Evolutionary conservation across 306 rosid species (phyloP), one percentile per base, ranked within the genome.

Genomic region (Astragalus membranaceus): DNA sequence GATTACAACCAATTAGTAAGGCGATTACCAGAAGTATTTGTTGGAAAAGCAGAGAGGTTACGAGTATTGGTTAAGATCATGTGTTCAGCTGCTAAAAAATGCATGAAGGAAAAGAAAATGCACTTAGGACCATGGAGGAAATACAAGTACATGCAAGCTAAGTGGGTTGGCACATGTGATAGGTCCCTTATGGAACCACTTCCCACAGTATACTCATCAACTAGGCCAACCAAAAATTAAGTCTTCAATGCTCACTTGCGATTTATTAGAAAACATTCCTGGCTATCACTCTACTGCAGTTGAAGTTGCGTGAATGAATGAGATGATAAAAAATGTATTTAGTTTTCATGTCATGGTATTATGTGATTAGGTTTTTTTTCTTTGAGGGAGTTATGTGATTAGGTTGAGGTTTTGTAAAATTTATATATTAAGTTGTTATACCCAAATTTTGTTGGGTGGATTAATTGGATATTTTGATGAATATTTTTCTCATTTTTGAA

Each of bases 91-190:
- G 92, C 86, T 7, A 88, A 92, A 70, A 85, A 73, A 52, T 89
- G 92, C 78, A 89, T 89, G 96, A 88, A 86, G 86, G 95, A 92
- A 72, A 89, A 88, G 82, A 89, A 89, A 30, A 86, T 92, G 91
- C 92, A 89, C 68, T 71, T 92, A 56, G 91, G 82, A 0, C 98
- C 98, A 33, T 92, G 96, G 98, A 86, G 98, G 75, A 92, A 83
- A 78, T 88, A 82, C 10, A 83, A 83, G 69, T 92, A 92, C 84
- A 84, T 92, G 98, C 88, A 77, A 65, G 88, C 96, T 8, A 92
- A 92, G 81, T 92, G 98, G 98, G 75, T 78, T 11, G 89, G 92
- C 30, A 75, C 80, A 0, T 77, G 82, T 30, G 84, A 85, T 54
- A 62, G 73, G 26, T 81, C 89, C 3, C 43, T 63, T 4, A 50